phyloP scores from a whole-genome alignment of 768 basidiomycete genomes.

The Hemileccinum impolitum region DNA sequence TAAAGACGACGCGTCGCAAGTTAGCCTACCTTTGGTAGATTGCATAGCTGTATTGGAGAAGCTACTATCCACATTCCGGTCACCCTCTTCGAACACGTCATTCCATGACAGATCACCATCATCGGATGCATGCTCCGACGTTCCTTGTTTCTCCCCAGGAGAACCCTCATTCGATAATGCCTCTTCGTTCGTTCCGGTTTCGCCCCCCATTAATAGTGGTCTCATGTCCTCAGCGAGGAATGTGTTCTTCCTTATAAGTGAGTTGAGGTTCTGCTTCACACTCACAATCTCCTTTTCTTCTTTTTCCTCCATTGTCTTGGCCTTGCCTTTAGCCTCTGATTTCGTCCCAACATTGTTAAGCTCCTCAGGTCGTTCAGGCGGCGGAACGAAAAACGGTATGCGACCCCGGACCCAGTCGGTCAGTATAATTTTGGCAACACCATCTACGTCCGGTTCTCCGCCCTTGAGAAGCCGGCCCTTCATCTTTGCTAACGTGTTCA shows the following conservation, averaged over 20 bases:
- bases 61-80: constrained; percentile 18
- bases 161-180: constrained; percentile 32
- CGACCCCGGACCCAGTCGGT: constrained; percentile 97
- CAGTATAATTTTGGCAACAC: constrained; percentile 91
- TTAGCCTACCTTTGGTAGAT: constrained; percentile 19
- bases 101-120: constrained; percentile 67
- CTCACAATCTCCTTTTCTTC: constrained; percentile 43
- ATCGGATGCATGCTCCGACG: constrained; percentile 32
- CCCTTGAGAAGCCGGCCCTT: constrained; percentile 90
- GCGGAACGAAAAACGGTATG: constrained; percentile 93
- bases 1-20: constrained; percentile 2
- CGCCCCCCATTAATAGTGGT: constrained; percentile 48
- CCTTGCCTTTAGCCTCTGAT: constrained; percentile 52
- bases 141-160: constrained; percentile 41
- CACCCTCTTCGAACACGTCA: constrained; percentile 73
- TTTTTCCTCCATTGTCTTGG: constrained; percentile 30
- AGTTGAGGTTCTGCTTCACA: constrained; percentile 84
- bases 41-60: constrained; percentile 5
- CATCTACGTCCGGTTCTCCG: constrained; percentile 90
- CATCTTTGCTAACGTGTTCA: constrained; percentile 84
- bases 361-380: constrained; percentile 78
- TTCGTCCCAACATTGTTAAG: constrained; percentile 58
- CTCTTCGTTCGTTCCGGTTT: constrained; percentile 33
- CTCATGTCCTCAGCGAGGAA: constrained; percentile 84
- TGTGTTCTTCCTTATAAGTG: constrained; percentile 85